Evolutionary conservation across 2,329 filamentous ascomycete genomes (phyloP).

Genomic region (Neofusicoccum sp.): DNA sequence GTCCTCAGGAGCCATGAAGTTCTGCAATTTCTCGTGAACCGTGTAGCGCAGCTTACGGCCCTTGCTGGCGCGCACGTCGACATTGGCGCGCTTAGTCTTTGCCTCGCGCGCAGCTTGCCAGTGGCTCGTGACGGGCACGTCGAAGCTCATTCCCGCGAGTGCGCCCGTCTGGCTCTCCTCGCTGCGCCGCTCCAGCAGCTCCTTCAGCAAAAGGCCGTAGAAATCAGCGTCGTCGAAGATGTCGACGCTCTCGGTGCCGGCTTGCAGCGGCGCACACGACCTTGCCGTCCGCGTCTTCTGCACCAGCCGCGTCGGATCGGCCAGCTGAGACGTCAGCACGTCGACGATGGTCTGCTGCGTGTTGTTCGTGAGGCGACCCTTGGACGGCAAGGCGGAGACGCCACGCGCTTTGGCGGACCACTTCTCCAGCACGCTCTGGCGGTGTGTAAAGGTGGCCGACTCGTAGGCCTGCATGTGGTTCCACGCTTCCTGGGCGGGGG

Average conservation of each 20-base stretch:
- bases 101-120: constrained; percentile 73
- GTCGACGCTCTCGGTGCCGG: constrained; percentile 55
- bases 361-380: constrained; percentile 62
- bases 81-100: constrained; percentile 75
- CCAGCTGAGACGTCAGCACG: constrained; percentile 69
- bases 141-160: constrained; percentile 45
- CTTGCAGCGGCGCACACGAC: constrained; percentile 75
- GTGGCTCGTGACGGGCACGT: constrained; percentile 21
- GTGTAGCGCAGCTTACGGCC: constrained; percentile 92
- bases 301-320: constrained; percentile 66
- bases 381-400: constrained; percentile 58
- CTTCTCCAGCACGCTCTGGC: constrained; percentile 78
- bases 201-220: constrained; percentile 89
- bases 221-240: constrained; percentile 96
- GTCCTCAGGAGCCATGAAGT: constrained; percentile 95
- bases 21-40: constrained; percentile 95
- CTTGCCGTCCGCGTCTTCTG: constrained; percentile 71
- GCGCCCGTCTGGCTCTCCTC: constrained; percentile 58
- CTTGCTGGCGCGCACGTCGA: constrained; percentile 94
- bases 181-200: constrained; percentile 87
- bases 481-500: constrained; percentile 70
- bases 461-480: constrained; percentile 70
- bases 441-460: constrained; percentile 57
- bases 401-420: constrained; percentile 83
- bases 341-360: constrained; percentile 66